These are phyloP conservation scores for Sordaria brevicollis DNA, from an alignment of 495 filamentous ascomycete genomes.

Conservation along the genomic window DNA sequence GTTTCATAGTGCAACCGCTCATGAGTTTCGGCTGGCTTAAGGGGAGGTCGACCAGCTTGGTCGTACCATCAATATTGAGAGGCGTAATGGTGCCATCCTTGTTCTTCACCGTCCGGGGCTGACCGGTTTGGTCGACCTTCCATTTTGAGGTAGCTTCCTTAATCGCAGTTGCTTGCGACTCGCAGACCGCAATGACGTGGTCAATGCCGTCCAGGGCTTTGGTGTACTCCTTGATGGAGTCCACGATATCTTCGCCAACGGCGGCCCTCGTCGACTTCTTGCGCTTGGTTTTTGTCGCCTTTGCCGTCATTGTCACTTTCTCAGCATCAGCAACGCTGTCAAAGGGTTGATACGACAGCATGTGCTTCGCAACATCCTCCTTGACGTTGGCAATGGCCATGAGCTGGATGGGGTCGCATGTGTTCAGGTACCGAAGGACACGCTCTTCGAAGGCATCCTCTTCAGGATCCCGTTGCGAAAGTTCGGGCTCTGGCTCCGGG, in stretches of 20 bases:
- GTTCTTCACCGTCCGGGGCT: constrained; percentile 8
- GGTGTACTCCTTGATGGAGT: constrained; percentile 20
- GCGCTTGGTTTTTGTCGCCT: constrained; percentile 9
- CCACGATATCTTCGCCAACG: constrained; percentile 31
- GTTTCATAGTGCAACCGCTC: constrained; percentile 63
- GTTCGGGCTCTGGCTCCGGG: constrained; percentile 5
- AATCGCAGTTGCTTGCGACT: constrained; percentile 56
- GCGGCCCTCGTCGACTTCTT: constrained; percentile 23
- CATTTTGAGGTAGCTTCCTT: constrained; percentile 61
- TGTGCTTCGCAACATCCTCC: constrained; percentile 50
- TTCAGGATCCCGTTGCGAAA: background rate
- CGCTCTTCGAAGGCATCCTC: constrained; percentile 19
- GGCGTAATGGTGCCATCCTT: constrained; percentile 22
- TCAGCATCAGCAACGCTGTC: constrained; percentile 49
- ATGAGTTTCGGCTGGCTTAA: constrained; percentile 59
- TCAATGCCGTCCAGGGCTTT: constrained; percentile 58
- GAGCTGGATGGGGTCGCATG: constrained; percentile 58
- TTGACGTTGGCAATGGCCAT: constrained; percentile 66
- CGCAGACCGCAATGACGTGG: constrained; percentile 59
- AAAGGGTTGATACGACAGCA: constrained; percentile 66
- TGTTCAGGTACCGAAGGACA: constrained; percentile 77
- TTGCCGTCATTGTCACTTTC: constrained; percentile 41
- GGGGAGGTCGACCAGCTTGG: constrained; percentile 19
- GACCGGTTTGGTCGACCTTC: constrained; percentile 66
- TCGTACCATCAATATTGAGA: constrained; percentile 10